These are phyloP conservation scores for Hygrophoropsis aurantiaca DNA, from an alignment of 768 basidiomycete species.

Conservation along the genomic window DNA sequence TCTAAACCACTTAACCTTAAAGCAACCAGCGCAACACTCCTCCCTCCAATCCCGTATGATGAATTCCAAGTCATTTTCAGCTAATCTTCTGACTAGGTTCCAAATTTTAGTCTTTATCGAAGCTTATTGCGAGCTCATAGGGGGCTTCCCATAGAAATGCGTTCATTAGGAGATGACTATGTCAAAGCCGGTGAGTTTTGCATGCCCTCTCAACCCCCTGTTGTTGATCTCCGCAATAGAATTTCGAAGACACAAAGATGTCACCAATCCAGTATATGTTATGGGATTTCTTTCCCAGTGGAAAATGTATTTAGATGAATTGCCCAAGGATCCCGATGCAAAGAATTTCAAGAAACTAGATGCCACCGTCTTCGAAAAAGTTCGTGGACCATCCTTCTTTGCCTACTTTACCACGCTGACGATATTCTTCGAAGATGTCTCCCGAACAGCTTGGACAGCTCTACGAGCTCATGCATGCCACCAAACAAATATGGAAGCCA, in stretches of 20 bases:
- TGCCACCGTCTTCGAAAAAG: constrained; percentile 74
- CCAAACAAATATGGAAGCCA: constrained; percentile 85
- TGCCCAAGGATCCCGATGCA: constrained; percentile 48
- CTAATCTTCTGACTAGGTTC: not conserved
- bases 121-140: constrained; percentile 79
- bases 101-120: constrained; percentile 66
- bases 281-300: constrained; percentile 96
- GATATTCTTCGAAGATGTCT: constrained; percentile 62
- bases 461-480: constrained; percentile 91
- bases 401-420: not conserved
- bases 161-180: constrained; percentile 82
- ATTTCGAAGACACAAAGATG: constrained; percentile 77
- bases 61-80: not conserved
- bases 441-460: constrained; percentile 89
- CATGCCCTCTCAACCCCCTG: not conserved
- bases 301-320: constrained; percentile 85
- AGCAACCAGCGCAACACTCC: constrained; percentile 64
- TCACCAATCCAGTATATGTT: constrained; percentile 84
- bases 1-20: constrained; percentile 57
- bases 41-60: constrained; percentile 82
- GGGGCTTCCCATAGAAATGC: constrained; percentile 72
- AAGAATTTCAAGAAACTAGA: constrained; percentile 67
- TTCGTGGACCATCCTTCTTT: constrained; percentile 23
- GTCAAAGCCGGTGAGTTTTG: constrained; percentile 65
- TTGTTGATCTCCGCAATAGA: constrained; percentile 46